phyloP scores from a whole-genome alignment of 2,329 filamentous ascomycete species.

The Alternaria longipes region DNA sequence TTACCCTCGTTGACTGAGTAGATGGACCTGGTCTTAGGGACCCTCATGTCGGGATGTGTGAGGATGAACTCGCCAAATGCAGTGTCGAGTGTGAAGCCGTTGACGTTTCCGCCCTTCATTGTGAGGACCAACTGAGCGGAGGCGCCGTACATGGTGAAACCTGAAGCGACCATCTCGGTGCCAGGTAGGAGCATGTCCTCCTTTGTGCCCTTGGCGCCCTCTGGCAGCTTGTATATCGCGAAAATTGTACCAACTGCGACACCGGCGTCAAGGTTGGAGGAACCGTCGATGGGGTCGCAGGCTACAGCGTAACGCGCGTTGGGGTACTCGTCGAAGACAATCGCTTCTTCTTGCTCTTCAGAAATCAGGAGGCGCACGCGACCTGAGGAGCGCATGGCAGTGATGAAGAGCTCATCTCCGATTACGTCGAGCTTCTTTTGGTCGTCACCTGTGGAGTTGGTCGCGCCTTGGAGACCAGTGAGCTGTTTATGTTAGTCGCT shows the following conservation, averaged over 20 bases:
- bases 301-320: slow-evolving; percentile 88
- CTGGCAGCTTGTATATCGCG: slow-evolving; percentile 87
- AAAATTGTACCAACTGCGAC: slow-evolving; percentile 99
- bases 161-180: slow-evolving; percentile 88
- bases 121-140: slow-evolving; percentile 96
- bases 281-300: slow-evolving; percentile 97
- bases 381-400: slow-evolving; percentile 91
- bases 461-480: slow-evolving; percentile 90
- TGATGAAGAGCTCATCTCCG: slow-evolving; percentile 96
- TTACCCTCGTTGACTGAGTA: slow-evolving; percentile 99
- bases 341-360: slow-evolving; percentile 94
- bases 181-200: slow-evolving; percentile 91
- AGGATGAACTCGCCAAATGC: slow-evolving; percentile 98
- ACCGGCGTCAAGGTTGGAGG: slow-evolving; percentile 95
- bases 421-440: slow-evolving; percentile 99
- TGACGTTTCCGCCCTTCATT: slow-evolving; percentile 90
- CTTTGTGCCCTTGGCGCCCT: slow-evolving; percentile 75
- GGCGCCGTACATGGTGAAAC: slow-evolving; percentile 99
- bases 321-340: slow-evolving; percentile 81
- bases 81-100: slow-evolving; percentile 97
- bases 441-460: slow-evolving; percentile 95
- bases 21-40: slow-evolving; percentile 82
- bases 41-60: slow-evolving; percentile 91
- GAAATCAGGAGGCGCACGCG: slow-evolving; percentile 94
- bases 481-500: slow-evolving; percentile 59